A percentile compares a stretch with the other conserved stretches of the same genome.
These are phyloP conservation scores for Crucihimalaya himalaica DNA, from an alignment of 345 rosid species.

Conservation along the genomic window DNA sequence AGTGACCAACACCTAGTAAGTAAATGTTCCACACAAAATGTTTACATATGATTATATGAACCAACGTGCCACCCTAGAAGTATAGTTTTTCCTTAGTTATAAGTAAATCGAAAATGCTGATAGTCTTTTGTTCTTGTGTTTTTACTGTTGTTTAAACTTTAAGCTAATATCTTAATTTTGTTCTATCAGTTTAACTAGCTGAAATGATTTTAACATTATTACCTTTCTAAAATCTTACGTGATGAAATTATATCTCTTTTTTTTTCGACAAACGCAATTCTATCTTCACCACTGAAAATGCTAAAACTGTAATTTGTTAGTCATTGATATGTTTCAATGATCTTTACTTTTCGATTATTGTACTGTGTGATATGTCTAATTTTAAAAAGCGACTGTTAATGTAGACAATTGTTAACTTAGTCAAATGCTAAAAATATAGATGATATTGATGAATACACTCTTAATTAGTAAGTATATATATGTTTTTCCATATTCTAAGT, in stretches of 20 bases:
- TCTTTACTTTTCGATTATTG: background rate
- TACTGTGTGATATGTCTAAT: background rate
- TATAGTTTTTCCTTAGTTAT: background rate
- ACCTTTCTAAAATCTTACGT: no score
- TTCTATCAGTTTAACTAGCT: background rate
- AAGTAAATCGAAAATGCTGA: background rate
- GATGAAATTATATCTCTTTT: no score
- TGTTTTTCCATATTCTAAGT: no score
- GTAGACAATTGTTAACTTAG: background rate
- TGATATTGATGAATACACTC: no score
- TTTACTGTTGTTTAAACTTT: background rate
- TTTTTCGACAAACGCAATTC: no score
- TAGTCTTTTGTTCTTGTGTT: background rate
- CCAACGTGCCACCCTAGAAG: background rate
- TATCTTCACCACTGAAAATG: no score
- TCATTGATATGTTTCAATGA: background rate
- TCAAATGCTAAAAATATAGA: no score
- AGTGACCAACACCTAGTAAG: background rate
- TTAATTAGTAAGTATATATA: no score
- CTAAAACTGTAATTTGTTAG: no score
- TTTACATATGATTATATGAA: background rate
- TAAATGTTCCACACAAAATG: background rate
- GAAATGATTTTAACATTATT: background rate
- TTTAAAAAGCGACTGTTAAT: background rate
- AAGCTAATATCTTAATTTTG: background rate